Conservation (phyloP, 2,329 filamentous ascomycete species). For the Sordariomycetes sp. region DNA sequence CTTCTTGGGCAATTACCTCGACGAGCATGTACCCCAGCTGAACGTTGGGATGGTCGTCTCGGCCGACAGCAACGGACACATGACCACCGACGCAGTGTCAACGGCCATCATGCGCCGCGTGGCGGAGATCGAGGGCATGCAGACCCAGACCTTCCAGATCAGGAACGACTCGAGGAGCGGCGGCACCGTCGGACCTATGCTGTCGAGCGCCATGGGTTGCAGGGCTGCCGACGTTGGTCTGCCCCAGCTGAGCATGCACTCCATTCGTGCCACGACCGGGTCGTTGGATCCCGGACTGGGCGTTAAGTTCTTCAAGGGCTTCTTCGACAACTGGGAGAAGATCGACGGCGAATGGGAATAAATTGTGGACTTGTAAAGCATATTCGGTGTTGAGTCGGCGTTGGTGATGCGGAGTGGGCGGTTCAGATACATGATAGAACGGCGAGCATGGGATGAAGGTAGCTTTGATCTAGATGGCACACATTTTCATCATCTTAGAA, state of each 20-base stretch:
- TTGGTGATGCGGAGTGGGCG: too few relatives aligned
- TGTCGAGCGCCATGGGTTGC: constrained; percentile 72
- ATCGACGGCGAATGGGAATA: constrained; percentile 70
- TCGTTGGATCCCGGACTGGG: constrained; percentile 79
- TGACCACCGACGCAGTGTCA: constrained; percentile 87
- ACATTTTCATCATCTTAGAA: too few relatives aligned
- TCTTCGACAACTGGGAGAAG: constrained; percentile 76
- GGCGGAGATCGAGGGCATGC: constrained; percentile 62
- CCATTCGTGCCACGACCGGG: constrained; percentile 80
- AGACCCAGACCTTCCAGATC: constrained; percentile 86
- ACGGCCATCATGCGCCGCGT: constrained; percentile 72
- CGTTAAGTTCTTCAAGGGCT: constrained; percentile 80
- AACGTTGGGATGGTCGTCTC: constrained; percentile 80
- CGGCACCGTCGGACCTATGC: constrained; percentile 90
- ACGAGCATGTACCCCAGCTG: constrained; percentile 76
- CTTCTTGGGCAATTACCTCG: constrained; percentile 75
- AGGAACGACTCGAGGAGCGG: constrained; percentile 83
- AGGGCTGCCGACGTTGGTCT: constrained; percentile 81
- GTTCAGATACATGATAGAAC: too few relatives aligned
- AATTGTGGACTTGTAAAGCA: constrained; percentile 5
- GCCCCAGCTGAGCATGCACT: constrained; percentile 90
- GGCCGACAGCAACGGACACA: constrained; percentile 83
- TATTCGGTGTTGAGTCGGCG: too few relatives aligned
- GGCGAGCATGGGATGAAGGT: too few relatives aligned
- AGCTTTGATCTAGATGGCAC: too few relatives aligned